phyloP scores from a whole-genome alignment of 257 asterid genomes.

The Orobanche coerulescens region DNA sequence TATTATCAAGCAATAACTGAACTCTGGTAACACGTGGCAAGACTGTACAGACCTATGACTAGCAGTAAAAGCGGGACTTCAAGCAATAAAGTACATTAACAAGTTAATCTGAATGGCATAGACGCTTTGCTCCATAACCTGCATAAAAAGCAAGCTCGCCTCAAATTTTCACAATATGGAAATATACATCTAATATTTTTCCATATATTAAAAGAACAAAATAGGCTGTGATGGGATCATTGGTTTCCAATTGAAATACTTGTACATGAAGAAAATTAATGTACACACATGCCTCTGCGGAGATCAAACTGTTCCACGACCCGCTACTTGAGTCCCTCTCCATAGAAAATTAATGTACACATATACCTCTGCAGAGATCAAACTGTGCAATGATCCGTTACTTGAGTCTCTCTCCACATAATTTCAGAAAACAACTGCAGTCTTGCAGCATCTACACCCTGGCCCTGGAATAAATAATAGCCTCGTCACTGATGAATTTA shows the following conservation, averaged over 20 bases:
- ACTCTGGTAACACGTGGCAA: neutral
- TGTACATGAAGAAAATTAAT: neutral
- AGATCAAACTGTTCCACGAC: neutral
- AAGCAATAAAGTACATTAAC: neutral
- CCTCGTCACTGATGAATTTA: neutral
- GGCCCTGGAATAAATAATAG: neutral
- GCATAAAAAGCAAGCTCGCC: neutral
- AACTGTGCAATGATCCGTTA: neutral
- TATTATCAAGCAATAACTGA: neutral
- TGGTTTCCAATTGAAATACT: neutral
- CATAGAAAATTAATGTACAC: neutral
- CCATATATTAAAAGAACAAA: neutral
- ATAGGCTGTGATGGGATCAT: no score
- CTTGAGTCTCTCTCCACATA: slow-evolving; percentile 1
- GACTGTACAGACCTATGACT: neutral
- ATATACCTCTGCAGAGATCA: neutral
- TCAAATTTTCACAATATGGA: neutral
- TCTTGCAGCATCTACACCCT: neutral
- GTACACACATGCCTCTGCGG: neutral
- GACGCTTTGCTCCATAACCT: slow-evolving; percentile 8
- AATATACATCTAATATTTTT: neutral
- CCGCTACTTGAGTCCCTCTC: no score
- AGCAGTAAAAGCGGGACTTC: neutral
- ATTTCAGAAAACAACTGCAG: neutral
- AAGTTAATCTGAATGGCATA: neutral